Evolutionary conservation across 352 stramenopile species (phyloP), one percentile per base, ranked within the genome.

Genomic region (Phytophthora nicotianae): DNA sequence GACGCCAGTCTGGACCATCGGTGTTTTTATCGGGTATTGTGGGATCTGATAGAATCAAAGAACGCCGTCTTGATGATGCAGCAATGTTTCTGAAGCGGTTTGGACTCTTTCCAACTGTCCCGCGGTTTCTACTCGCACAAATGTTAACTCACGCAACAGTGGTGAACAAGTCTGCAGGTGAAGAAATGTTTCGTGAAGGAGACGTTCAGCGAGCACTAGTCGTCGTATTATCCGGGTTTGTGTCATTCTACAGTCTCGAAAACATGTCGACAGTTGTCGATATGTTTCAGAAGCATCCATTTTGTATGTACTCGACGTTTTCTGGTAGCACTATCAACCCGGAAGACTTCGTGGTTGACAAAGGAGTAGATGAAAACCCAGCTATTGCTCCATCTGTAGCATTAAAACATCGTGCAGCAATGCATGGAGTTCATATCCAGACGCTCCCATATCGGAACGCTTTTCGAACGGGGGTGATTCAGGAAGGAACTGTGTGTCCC

Each of bases 241-340:
- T 87, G 16, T 77, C 74, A 7, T 75, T 90, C 10, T 90, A 88
- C 55, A 86, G 78, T 14, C 62, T 84, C n/a, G 79, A 90, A 21
- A 65, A 86, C 56, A 82, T 87, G 66, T 65, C 69, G 2, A 63
- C 66, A n/a, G 77, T 77, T 6, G 42, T 79, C 21, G 81, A 88
- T 17, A 88, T 90, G 81, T 83, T 90, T 20, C 73, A 80, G 23
- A 65, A 77, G 0, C 81, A 90, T 58, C 49, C 76, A 3, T 88
- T 90, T 42, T 90, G 81, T 41, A 56, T 73, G 2, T 86, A 82
- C 20, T 23, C 38, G 1, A 58, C 65, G 2, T 83, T 83, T 50
- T 52, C 43, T 21, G 58, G 59, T 5, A 73, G 69, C 32, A 72
- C 77, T 11, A 74, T 20, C 3, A 78, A 58, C 38, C 65, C 61